phyloP scores from a whole-genome alignment of 345 rosid genomes.

The Salix arbutifolia region DNA sequence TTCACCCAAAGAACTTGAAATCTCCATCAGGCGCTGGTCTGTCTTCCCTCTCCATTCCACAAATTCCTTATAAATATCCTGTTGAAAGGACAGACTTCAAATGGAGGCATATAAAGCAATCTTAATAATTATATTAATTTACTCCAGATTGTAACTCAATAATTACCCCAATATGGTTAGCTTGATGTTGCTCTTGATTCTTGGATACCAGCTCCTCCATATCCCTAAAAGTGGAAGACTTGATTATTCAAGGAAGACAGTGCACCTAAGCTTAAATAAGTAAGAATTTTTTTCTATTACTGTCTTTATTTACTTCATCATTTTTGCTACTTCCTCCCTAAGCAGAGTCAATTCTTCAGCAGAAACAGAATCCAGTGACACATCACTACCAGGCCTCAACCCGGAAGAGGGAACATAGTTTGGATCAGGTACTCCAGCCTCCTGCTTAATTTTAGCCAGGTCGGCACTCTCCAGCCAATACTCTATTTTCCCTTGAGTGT shows the following conservation, averaged over 20 bases:
- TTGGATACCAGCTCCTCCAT: conserved; percentile 45
- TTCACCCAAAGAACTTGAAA: conserved; percentile 61
- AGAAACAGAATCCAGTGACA: conserved; percentile 37
- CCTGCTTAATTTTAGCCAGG: conserved; percentile 50
- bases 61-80: conserved; percentile 57
- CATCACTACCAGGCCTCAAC: conserved; percentile 41
- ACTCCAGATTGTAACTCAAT: conserved; percentile 12
- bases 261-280: not conserved
- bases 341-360: conserved; percentile 44
- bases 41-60: conserved; percentile 56
- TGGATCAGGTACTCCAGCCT: conserved; percentile 61
- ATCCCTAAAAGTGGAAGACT: conserved; percentile 35
- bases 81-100: conserved; percentile 8
- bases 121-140: not conserved
- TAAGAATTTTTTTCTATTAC: not conserved
- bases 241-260: not conserved
- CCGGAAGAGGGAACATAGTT: conserved; percentile 57
- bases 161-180: conserved; percentile 53
- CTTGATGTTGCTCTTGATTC: conserved; percentile 45
- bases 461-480: conserved; percentile 94
- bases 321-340: conserved; percentile 50
- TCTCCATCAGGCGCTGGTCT: conserved; percentile 51
- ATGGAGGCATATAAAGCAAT: not conserved
- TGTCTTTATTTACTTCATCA: conserved; percentile 35
- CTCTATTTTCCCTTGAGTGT: conserved; percentile 73